Base-by-base conservation (phyloP, 768 basidiomycete species). In the Russula sp. region DNA sequence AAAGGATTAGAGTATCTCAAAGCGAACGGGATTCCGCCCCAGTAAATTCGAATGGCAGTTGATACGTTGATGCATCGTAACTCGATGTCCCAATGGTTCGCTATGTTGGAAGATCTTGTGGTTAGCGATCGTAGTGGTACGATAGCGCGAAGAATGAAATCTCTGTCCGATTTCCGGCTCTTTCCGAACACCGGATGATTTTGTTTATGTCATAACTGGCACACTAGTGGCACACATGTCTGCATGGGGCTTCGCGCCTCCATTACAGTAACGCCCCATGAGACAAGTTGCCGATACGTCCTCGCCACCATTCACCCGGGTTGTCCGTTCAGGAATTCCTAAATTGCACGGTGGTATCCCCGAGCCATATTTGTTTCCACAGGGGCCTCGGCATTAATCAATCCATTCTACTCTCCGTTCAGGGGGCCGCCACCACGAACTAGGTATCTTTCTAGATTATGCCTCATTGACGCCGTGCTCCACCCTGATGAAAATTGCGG, bases 1-100 rank as follows among this genome's bases (percentile, higher is more conserved):
- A 24, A 61, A 34, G 64, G 50, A 14, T 22, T 65, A 34, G 26
- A 28, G 1, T 61, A 46, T n/a, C 44, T 65, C 64, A 11, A 0
- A 2, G 5, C 14, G 36, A 0, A 38, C 7, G 64, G 59, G 1
- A 16, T 65, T 3, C 49, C 18, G 26, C n/a, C n/a, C n/a, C n/a
- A 24, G 48, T 56, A 38, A 56, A 50, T 13, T 28, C 0, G 10
- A 20, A 18, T 28, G 4, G n/a, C n/a, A 32, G 24, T 3, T n/a
- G n/a, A n/a, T n/a, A n/a, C n/a, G 32, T 30, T 53, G 57, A 40
- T 26, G 51, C 20, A 44, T 44, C 20, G 20, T 22, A 11, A 13
- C n/a, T 22, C 9, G 22, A 22, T 48, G 46, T 48, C 22, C 22
- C 10, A n/a, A 34, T 34, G 34, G 2, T 36, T 13, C 11, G 36